Percentiles rank a stretch among this genome's conserved stretches.
Conservation (phyloP, 2,329 filamentous ascomycete species). For the Scedosporium boydii region DNA sequence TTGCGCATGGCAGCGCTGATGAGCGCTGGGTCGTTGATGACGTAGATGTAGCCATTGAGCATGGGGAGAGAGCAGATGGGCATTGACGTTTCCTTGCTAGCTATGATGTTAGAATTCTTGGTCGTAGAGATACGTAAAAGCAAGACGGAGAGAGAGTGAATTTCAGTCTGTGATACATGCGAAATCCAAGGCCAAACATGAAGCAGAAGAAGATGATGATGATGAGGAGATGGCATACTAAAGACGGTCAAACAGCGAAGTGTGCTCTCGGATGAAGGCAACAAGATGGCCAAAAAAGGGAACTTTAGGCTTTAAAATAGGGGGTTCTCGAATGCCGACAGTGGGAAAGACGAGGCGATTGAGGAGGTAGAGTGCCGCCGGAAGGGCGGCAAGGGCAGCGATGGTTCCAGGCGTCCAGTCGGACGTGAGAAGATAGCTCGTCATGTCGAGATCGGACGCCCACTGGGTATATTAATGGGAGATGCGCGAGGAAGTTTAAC, state of each 20-base stretch:
- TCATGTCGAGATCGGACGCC: neutral
- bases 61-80: constrained; percentile 35
- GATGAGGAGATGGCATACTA: constrained; percentile 10
- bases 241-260: constrained; percentile 10
- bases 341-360: constrained; percentile 5
- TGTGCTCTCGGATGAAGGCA: constrained; percentile 18
- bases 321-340: constrained; percentile 24
- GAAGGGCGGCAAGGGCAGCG: neutral
- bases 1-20: constrained; percentile 29
- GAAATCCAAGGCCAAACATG: too few relatives aligned
- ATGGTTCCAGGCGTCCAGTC: neutral
- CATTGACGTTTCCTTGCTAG: constrained; percentile 15
- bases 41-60: constrained; percentile 31
- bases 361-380: constrained; percentile 5
- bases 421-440: neutral
- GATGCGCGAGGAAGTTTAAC: too few relatives aligned
- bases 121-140: neutral
- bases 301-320: constrained; percentile 23
- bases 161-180: neutral
- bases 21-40: constrained; percentile 30
- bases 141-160: neutral
- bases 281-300: constrained; percentile 33
- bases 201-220: neutral
- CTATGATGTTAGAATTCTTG: neutral
- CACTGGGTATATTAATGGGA: too few relatives aligned